Evolutionary conservation across 495 filamentous ascomycete genomes (phyloP).

Genomic region (Penicillium soppii): DNA sequence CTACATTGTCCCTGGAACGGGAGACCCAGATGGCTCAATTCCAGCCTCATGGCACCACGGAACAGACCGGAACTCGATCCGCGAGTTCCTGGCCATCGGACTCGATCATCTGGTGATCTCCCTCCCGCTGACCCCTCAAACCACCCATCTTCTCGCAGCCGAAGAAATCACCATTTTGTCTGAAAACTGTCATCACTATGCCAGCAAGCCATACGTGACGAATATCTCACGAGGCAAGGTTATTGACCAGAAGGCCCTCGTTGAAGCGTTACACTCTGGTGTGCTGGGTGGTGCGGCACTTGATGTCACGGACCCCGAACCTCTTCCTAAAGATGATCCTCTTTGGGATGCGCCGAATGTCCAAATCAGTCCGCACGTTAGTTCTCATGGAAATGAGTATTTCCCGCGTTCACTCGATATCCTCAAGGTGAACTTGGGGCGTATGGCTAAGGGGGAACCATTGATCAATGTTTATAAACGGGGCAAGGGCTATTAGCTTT

Average conservation of each 20-base stretch:
- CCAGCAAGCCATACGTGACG: constrained; percentile 51
- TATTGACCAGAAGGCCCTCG: constrained; percentile 66
- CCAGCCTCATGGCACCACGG: constrained; percentile 76
- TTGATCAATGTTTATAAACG: constrained; percentile 69
- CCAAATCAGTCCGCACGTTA: constrained; percentile 78
- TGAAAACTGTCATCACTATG: constrained; percentile 24
- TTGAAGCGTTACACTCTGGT: constrained; percentile 48
- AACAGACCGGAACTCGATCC: constrained; percentile 54
- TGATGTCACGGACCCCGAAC: constrained; percentile 85
- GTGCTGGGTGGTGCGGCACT: constrained; percentile 70
- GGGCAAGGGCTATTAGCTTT: constrained; percentile 40
- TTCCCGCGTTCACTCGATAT: constrained; percentile 58
- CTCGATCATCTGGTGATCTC: constrained; percentile 76
- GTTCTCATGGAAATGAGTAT: constrained; percentile 60
- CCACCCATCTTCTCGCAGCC: constrained; percentile 58
- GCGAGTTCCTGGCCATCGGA: constrained; percentile 64
- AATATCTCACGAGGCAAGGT: constrained; percentile 77
- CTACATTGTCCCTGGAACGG: constrained; percentile 73
- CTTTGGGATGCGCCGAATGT: constrained; percentile 75
- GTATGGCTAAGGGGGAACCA: constrained; percentile 54
- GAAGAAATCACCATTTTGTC: constrained; percentile 70
- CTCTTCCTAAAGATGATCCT: constrained; percentile 65
- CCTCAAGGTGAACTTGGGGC: constrained; percentile 59
- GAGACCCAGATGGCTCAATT: constrained; percentile 71
- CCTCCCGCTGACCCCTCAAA: constrained; percentile 69